Percentiles rank a stretch among this genome's conserved stretches.
phyloP scores from a whole-genome alignment of 805 yeast genomes.

The Priceomyces haplophilus region DNA sequence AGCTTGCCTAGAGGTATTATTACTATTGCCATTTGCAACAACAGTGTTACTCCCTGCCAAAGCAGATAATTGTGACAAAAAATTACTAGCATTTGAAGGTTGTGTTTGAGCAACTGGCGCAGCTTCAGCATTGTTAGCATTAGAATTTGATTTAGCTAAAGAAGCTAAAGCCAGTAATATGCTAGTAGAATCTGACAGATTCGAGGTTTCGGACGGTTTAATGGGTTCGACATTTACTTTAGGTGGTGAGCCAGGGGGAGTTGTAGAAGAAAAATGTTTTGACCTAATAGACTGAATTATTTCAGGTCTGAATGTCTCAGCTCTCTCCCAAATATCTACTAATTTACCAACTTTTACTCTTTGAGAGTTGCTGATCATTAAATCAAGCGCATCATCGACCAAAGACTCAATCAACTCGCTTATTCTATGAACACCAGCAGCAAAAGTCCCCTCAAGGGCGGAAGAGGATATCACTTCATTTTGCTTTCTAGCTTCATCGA shows the following conservation, averaged over 20 bases:
- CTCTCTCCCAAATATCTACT: constrained; percentile 89
- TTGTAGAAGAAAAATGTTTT: constrained; percentile 59
- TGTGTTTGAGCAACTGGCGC: constrained; percentile 23
- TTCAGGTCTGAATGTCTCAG: constrained; percentile 66
- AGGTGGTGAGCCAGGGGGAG: constrained; percentile 69
- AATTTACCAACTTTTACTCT: constrained; percentile 74
- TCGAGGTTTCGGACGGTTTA: constrained; percentile 14
- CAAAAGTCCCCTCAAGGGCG: constrained; percentile 69
- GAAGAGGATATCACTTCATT: constrained; percentile 44
- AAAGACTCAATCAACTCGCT: constrained; percentile 62
- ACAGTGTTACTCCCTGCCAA: constrained; percentile 22
- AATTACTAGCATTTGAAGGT: constrained; percentile 31
- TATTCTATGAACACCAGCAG: constrained; percentile 67
- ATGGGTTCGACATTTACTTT: constrained; percentile 22
- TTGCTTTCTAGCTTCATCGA: constrained; percentile 65
- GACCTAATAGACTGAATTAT: constrained; percentile 54
- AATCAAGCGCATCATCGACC: constrained; percentile 59
- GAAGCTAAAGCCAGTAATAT: constrained; percentile 69
- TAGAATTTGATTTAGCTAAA: constrained; percentile 47
- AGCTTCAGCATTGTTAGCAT: constrained; percentile 27
- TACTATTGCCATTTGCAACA: constrained; percentile 1
- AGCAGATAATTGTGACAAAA: constrained; percentile 43
- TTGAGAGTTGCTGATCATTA: constrained; percentile 51
- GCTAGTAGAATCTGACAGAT: constrained; percentile 52
- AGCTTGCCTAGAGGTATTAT: not conserved